Conservation (phyloP, 306 rosid species). For the Begonia masoniana region DNA sequence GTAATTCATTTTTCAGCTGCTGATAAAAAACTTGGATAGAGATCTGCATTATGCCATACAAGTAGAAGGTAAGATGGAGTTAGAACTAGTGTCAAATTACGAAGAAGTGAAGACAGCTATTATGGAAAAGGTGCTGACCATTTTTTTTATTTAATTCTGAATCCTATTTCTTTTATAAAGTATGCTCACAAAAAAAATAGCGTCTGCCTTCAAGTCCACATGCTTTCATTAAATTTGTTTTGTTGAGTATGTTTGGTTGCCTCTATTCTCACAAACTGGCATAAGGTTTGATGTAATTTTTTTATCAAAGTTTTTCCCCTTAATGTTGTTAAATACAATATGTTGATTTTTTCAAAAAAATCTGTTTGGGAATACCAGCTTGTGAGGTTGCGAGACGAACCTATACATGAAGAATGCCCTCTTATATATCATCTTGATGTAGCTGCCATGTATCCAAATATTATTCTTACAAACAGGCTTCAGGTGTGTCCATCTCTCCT, state of each 20-base stretch:
- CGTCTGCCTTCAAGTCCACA: too few relatives aligned
- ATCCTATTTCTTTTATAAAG: background rate
- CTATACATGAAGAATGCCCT: constrained; percentile 82
- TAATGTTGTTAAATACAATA: background rate
- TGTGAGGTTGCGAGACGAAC: constrained; percentile 50
- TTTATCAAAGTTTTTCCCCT: background rate
- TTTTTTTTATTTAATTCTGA: constrained; percentile 13
- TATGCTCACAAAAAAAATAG: too few relatives aligned
- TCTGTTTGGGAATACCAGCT: constrained; percentile 34
- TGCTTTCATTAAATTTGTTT: too few relatives aligned
- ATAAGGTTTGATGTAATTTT: too few relatives aligned
- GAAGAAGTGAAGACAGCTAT: constrained; percentile 79
- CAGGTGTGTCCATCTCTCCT: constrained; percentile 46
- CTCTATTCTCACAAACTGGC: too few relatives aligned
- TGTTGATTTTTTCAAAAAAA: background rate
- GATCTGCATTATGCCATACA: constrained; percentile 88
- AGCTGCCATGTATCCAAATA: constrained; percentile 99
- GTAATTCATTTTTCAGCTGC: constrained; percentile 42
- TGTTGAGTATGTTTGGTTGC: too few relatives aligned
- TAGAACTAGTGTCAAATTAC: constrained; percentile 70
- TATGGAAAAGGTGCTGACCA: constrained; percentile 60
- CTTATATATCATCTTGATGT: constrained; percentile 97
- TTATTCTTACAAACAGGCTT: constrained; percentile 91
- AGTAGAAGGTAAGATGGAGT: constrained; percentile 85
- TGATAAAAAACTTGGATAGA: constrained; percentile 74